Percentiles rank a stretch among this genome's conserved stretches.
Evolutionary conservation across 352 stramenopile species (phyloP).

Genomic region (Pythium angustatum): DNA sequence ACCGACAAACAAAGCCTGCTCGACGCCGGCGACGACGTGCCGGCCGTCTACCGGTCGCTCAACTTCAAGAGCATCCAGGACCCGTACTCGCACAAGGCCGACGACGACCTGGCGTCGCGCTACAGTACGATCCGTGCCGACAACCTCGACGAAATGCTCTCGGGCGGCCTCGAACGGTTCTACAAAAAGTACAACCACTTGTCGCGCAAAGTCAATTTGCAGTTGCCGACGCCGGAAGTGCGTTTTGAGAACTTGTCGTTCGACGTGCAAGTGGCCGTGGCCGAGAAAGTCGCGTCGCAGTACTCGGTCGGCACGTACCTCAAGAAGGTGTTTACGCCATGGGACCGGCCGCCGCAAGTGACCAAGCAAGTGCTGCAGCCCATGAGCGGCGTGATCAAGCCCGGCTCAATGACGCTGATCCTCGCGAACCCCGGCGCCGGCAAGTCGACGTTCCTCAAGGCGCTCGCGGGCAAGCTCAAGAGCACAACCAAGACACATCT

Average conservation of each 20-base stretch:
- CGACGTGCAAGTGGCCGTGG: slow-evolving; percentile 36
- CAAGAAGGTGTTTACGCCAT: slow-evolving; percentile 28
- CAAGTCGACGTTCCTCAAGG: slow-evolving; percentile 69
- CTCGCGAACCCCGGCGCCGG: slow-evolving; percentile 64
- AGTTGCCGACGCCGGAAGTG: slow-evolving; percentile 57
- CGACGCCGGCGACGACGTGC: slow-evolving; percentile 40
- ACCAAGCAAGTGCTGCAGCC: slow-evolving; percentile 54
- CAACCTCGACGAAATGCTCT: slow-evolving; percentile 70
- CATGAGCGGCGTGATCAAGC: slow-evolving; percentile 68
- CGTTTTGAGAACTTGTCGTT: slow-evolving; percentile 60
- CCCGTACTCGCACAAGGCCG: slow-evolving; percentile 51
- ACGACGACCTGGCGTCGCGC: slow-evolving; percentile 46
- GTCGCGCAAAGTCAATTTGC: slow-evolving; percentile 51
- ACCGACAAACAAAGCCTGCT: slow-evolving; percentile 37
- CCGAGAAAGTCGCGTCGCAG: slow-evolving; percentile 13
- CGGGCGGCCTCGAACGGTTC: slow-evolving; percentile 63
- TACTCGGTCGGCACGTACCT: slow-evolving; percentile 27
- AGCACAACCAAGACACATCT: slow-evolving; percentile 33
- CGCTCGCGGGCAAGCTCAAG: slow-evolving; percentile 52
- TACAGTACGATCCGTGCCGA: slow-evolving; percentile 67
- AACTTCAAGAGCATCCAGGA: slow-evolving; percentile 78
- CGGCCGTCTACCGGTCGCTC: slow-evolving; percentile 64
- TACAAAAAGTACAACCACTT: slow-evolving; percentile 44
- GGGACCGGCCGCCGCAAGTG: slow-evolving; percentile 32
- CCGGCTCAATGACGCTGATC: slow-evolving; percentile 59